A percentile compares a stretch with the other conserved stretches of the same genome.
Evolutionary conservation across 345 rosid genomes (phyloP).

Genomic region (Eucalyptus erythrocorys): DNA sequence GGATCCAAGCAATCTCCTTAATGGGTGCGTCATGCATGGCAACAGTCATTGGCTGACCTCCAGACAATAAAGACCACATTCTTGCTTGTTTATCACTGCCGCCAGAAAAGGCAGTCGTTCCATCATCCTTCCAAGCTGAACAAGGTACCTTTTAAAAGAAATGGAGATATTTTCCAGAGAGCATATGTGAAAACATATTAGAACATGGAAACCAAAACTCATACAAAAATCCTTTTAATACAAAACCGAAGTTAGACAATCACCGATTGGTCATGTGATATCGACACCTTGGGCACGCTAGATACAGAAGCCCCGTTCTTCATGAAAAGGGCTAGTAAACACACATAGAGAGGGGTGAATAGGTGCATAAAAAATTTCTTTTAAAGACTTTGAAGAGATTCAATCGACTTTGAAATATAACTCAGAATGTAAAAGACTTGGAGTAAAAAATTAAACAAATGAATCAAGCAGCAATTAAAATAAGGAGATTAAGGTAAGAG

Average conservation of each 20-base stretch:
- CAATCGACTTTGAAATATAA: no score
- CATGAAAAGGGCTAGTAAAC: no score
- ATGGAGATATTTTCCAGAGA: neutral
- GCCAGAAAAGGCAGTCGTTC: no score
- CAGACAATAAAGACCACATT: conserved; percentile 90
- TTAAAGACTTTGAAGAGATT: no score
- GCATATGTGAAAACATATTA: neutral
- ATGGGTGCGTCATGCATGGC: conserved; percentile 94
- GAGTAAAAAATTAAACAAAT: no score
- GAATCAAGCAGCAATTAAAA: no score
- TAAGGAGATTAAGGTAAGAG: no score
- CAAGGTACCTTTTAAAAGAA: no score
- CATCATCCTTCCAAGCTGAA: no score
- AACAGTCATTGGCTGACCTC: conserved; percentile 80
- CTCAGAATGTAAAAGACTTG: no score
- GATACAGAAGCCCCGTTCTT: conserved; percentile 36
- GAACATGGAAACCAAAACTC: neutral
- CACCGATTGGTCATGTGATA: conserved; percentile 94
- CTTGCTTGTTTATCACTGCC: conserved; percentile 98
- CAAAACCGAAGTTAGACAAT: neutral
- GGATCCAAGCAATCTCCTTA: conserved; percentile 82
- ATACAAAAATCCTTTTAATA: neutral
- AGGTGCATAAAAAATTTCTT: no score
- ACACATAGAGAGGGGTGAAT: no score
- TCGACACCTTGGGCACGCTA: conserved; percentile 69